Evolutionary conservation across 768 basidiomycete genomes (phyloP).

Genomic region (Vararia minispora): DNA sequence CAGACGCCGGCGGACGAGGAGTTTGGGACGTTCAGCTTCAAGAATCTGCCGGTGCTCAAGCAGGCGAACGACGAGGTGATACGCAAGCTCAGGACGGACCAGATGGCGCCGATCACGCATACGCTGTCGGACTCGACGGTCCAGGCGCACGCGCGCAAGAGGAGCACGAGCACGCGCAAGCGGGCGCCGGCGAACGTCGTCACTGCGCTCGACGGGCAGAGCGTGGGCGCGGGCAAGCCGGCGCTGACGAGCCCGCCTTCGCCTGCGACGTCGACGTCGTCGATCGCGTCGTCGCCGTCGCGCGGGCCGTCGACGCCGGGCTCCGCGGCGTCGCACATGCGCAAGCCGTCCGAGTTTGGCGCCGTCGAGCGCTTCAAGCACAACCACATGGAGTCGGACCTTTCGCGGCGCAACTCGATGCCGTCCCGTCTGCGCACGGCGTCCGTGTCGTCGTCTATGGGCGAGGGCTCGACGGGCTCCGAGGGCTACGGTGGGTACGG

Average conservation of each 20-base stretch:
- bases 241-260: slow-evolving; percentile 75
- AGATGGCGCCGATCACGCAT: slow-evolving; percentile 68
- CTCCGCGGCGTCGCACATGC: slow-evolving; percentile 45
- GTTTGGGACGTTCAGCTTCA: slow-evolving; percentile 97
- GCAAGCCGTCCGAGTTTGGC: slow-evolving; percentile 86
- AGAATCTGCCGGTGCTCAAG: slow-evolving; percentile 91
- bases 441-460: slow-evolving; percentile 66
- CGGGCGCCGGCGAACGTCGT: slow-evolving; percentile 78
- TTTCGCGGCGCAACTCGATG: slow-evolving; percentile 64
- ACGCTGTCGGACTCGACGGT: slow-evolving; percentile 55
- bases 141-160: slow-evolving; percentile 51
- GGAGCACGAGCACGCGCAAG: slow-evolving; percentile 65
- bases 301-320: slow-evolving; percentile 69
- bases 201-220: slow-evolving; percentile 55
- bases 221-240: slow-evolving; percentile 28
- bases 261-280: slow-evolving; percentile 85
- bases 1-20: slow-evolving; percentile 67
- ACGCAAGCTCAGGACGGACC: slow-evolving; percentile 87
- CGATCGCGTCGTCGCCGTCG: slow-evolving; percentile 83
- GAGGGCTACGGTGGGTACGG: slow-evolving; percentile 37
- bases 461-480: slow-evolving; percentile 62
- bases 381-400: slow-evolving; percentile 65
- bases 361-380: slow-evolving; percentile 84
- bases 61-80: slow-evolving; percentile 99
- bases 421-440: slow-evolving; percentile 82